phyloP scores from a whole-genome alignment of 208 protist genomes.

The Strigomonas culicis region DNA sequence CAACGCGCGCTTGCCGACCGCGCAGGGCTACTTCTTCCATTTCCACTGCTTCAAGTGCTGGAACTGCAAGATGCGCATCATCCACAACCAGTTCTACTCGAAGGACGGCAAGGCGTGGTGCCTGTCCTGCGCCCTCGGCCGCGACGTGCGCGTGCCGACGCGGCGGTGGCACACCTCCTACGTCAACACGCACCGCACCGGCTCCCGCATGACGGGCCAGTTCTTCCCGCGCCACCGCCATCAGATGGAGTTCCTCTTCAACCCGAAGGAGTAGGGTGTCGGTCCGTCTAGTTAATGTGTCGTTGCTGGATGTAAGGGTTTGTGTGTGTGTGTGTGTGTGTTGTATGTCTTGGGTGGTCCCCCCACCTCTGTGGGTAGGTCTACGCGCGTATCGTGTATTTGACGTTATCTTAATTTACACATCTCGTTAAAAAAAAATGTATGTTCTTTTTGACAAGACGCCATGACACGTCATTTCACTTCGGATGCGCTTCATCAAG shows the following conservation, averaged over 20 bases:
- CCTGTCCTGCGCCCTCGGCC: conserved; percentile 74
- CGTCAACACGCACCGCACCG: conserved; percentile 87
- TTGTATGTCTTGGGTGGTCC: not conserved
- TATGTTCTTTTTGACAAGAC: no score
- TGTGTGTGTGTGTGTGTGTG: not conserved
- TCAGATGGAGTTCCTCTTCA: conserved; percentile 88
- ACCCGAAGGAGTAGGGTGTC: conserved; percentile 59
- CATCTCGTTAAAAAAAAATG: no score
- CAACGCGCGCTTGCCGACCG: conserved; percentile 78
- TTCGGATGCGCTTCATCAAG: no score
- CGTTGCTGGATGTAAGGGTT: no score
- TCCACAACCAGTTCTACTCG: conserved; percentile 90
- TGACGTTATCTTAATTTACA: no score
- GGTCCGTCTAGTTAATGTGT: no score
- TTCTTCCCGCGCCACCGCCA: conserved; percentile 85
- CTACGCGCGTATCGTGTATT: no score
- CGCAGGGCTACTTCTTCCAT: conserved; percentile 90
- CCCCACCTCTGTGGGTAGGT: no score
- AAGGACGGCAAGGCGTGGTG: conserved; percentile 85
- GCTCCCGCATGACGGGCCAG: conserved; percentile 72
- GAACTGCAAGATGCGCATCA: conserved; percentile 79
- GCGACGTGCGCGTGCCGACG: conserved; percentile 76
- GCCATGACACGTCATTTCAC: no score
- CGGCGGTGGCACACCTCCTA: conserved; percentile 89
- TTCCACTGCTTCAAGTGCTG: conserved; percentile 90